Base-by-base conservation (phyloP, 228 moss, liverwort and hornwort species). In the Sphagnum magellanicum region DNA sequence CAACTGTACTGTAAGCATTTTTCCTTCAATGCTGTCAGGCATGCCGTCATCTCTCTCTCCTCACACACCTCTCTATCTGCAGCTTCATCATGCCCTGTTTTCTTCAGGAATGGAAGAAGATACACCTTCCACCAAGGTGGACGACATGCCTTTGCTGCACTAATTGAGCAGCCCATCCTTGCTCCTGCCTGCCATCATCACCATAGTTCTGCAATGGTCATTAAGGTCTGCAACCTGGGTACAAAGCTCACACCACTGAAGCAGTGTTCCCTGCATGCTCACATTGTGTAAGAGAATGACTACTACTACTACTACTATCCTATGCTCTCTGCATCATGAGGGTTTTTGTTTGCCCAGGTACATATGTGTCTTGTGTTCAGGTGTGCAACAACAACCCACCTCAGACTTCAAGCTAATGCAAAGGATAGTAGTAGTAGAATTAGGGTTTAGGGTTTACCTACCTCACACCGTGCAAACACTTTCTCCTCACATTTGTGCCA, bases 151-250 rank as follows among this genome's bases (percentile, higher is more conserved):
- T 87, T 91, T 3, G 90, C 81, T 53, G 91, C 91, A 77, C 68
- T 83, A 63, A 98, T 84, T 32, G 97, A 98, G 79, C 97, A 98
- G 46, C 93, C 90, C 55, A 90, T 75, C 75, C 85, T 87, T 6
- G 88, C 87, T 67, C 90, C 97, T 66, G 81, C 81, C 85, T 85
- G 81, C 14, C 63, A 73, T 53, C 14, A 51, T 51, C 73, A 48
- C 58, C 15, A 11, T 32, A 5, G 15, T 57, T 53, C 50, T 49
- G 55, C 64, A 66, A 59, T 52, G 11, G 71, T 55, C 55, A 8
- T 12, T 55, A 4, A 2, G 12, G 9, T 55, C 12, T 12, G 9
- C 12, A 55, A 55, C 12, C 55, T 55, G 55, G 8, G 55, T 55
- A 55, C 55, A 55, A 55, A 55, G 55, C 8, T 55, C 12, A 8